Conservation (phyloP, 805 yeast genomes). For the Blastobotrys parvus region DNA sequence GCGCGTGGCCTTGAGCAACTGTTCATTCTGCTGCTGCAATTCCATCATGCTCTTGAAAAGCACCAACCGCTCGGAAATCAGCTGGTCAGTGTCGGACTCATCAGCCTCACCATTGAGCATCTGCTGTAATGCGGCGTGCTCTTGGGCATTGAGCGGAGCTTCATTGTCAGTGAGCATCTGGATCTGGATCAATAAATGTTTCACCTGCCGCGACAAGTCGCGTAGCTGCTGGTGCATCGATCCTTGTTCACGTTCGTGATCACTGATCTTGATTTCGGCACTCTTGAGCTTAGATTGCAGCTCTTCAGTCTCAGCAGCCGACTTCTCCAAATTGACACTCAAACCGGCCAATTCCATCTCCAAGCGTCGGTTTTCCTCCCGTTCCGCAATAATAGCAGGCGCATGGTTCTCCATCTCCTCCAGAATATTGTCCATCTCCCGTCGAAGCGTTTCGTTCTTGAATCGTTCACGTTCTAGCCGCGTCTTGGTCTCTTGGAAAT, state of each 20-base stretch:
- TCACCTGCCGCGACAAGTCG: slow-evolving; percentile 81
- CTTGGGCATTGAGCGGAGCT: slow-evolving; percentile 55
- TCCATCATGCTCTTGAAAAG: slow-evolving; percentile 60
- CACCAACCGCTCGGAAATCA: slow-evolving; percentile 68
- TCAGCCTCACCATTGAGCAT: slow-evolving; percentile 33
- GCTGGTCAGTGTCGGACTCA: slow-evolving; percentile 58
- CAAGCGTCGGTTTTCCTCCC: slow-evolving; percentile 46
- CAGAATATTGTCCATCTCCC: slow-evolving; percentile 62
- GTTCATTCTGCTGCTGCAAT: slow-evolving; percentile 65
- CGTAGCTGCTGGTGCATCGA: slow-evolving; percentile 48
- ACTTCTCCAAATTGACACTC: slow-evolving; percentile 39
- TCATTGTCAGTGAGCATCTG: slow-evolving; percentile 55
- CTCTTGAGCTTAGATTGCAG: slow-evolving; percentile 27
- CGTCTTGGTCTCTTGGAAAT: slow-evolving; percentile 53
- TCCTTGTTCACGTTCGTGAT: slow-evolving; percentile 39
- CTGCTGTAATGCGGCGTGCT: slow-evolving; percentile 53
- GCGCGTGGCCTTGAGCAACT: slow-evolving; percentile 60
- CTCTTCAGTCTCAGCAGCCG: slow-evolving; percentile 31
- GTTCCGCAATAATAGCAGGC: slow-evolving; percentile 65
- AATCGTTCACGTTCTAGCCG: slow-evolving; percentile 62
- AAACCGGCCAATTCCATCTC: slow-evolving; percentile 51
- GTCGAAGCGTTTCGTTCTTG: slow-evolving; percentile 60
- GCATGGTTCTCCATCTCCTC: slow-evolving; percentile 69
- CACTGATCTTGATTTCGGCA: slow-evolving; percentile 29
- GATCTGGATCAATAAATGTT: slow-evolving; percentile 48